Percentiles rank a stretch among this genome's conserved stretches.
These are phyloP conservation scores for Paratinospora sagittata DNA, from an alignment of 164 flowering plant genomes.

Conservation along the genomic window DNA sequence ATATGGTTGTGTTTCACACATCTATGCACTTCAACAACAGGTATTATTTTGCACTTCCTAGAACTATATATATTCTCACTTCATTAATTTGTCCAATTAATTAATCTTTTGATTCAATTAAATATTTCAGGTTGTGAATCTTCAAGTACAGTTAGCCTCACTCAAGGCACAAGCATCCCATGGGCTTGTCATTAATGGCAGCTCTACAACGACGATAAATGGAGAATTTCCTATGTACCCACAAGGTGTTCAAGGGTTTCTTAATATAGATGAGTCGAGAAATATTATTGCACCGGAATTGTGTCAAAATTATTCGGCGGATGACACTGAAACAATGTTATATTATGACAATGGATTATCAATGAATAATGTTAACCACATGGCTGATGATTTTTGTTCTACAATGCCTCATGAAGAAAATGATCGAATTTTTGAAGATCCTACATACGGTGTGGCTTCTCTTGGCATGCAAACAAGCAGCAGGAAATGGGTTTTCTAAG, in stretches of 20 bases:
- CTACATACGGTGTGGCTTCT: slow-evolving; percentile 41
- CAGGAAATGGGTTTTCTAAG: slow-evolving; percentile 52
- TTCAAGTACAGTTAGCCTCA: slow-evolving; percentile 71
- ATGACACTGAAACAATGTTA: slow-evolving; percentile 7
- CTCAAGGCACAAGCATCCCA: slow-evolving; percentile 70
- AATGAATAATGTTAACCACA: slow-evolving; percentile 20
- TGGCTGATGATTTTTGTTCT: slow-evolving; percentile 27
- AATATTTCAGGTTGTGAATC: slow-evolving; percentile 55
- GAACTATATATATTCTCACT: too few species aligned
- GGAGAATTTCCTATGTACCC: slow-evolving; percentile 28
- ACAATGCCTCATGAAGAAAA: slow-evolving; percentile 24
- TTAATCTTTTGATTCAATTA: neutral
- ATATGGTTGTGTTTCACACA: slow-evolving; percentile 85
- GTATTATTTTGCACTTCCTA: slow-evolving; percentile 16
- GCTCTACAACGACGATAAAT: slow-evolving; percentile 15
- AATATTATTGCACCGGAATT: slow-evolving; percentile 21
- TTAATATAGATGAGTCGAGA: slow-evolving; percentile 31
- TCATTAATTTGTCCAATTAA: too few species aligned
- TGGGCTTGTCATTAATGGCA: slow-evolving; percentile 22
- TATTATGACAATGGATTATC: slow-evolving; percentile 22
- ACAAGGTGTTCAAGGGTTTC: slow-evolving; percentile 40
- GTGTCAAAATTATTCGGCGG: slow-evolving; percentile 15
- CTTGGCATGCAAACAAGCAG: slow-evolving; percentile 36
- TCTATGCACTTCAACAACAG: slow-evolving; percentile 89
- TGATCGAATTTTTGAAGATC: slow-evolving; percentile 35